Evolutionary conservation across 306 rosid genomes (phyloP).

Genomic region (Arachis stenosperma): DNA sequence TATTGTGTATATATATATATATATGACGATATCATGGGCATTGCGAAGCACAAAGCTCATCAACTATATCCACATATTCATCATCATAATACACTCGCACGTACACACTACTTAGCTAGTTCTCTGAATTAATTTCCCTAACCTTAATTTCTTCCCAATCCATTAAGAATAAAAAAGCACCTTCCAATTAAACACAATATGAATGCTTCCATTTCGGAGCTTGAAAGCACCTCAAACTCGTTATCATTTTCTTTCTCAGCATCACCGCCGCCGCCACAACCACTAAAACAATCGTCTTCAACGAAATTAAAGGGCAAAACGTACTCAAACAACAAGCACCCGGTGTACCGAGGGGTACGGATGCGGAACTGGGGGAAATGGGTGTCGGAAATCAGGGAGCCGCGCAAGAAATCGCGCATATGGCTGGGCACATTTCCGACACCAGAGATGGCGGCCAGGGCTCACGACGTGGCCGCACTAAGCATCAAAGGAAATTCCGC

Average conservation of each 20-base stretch:
- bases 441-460: conserved; percentile 83
- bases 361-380: conserved; percentile 95
- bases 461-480: conserved; percentile 83
- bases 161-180: no score
- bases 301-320: conserved; percentile 45
- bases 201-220: conserved; percentile 48
- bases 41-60: conserved; percentile 29
- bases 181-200: conserved; percentile 4
- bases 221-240: conserved; percentile 61
- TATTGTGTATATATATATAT: not conserved
- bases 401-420: conserved; percentile 76
- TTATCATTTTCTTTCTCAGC: conserved; percentile 38
- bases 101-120: conserved; percentile 27
- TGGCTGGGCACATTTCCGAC: conserved; percentile 77
- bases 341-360: conserved; percentile 70
- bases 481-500: conserved; percentile 78
- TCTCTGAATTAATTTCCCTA: not conserved
- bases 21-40: conserved; percentile 35
- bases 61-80: not conserved
- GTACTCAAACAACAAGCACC: conserved; percentile 59
- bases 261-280: conserved; percentile 12
- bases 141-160: conserved; percentile 13
- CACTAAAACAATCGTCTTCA: not conserved
- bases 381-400: conserved; percentile 90
- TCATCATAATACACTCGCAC: not conserved